These are phyloP conservation scores for Glutinoglossum americanum DNA, from an alignment of 495 filamentous ascomycete species.

Conservation along the genomic window DNA sequence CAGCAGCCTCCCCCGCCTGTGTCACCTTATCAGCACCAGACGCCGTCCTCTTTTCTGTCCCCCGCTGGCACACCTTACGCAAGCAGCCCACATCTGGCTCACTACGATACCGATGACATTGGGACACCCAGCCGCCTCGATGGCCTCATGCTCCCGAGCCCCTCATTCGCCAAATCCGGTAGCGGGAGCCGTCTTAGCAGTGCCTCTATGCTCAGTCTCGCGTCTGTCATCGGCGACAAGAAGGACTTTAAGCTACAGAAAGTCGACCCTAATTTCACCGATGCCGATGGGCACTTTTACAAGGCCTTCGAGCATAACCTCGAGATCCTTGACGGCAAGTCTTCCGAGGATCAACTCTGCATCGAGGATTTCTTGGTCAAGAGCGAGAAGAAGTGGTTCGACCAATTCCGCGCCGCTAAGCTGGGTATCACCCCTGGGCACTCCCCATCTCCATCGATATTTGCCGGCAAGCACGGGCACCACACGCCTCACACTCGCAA, in stretches of 20 bases:
- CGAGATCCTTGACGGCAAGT: constrained; percentile 27
- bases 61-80: background rate
- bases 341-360: constrained; percentile 33
- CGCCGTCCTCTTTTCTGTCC: background rate
- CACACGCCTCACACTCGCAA: constrained; percentile 12
- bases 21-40: background rate
- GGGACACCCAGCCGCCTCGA: background rate
- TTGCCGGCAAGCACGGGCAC: constrained; percentile 11
- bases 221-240: constrained; percentile 36
- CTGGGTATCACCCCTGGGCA: constrained; percentile 22
- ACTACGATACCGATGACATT: background rate
- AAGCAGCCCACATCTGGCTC: background rate
- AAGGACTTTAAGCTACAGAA: constrained; percentile 41
- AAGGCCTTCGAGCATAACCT: constrained; percentile 33
- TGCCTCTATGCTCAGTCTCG: constrained; percentile 19
- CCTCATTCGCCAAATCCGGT: constrained; percentile 25
- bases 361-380: constrained; percentile 40
- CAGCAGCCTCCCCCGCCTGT: background rate
- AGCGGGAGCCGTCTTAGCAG: constrained; percentile 21
- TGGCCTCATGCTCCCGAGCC: background rate
- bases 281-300: constrained; percentile 34
- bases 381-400: constrained; percentile 44
- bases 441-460: constrained; percentile 33
- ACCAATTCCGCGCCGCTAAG: constrained; percentile 33
- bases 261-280: constrained; percentile 47